Evolutionary conservation across 305 asterid genomes (phyloP).

Genomic region (Solanum hybrid): DNA sequence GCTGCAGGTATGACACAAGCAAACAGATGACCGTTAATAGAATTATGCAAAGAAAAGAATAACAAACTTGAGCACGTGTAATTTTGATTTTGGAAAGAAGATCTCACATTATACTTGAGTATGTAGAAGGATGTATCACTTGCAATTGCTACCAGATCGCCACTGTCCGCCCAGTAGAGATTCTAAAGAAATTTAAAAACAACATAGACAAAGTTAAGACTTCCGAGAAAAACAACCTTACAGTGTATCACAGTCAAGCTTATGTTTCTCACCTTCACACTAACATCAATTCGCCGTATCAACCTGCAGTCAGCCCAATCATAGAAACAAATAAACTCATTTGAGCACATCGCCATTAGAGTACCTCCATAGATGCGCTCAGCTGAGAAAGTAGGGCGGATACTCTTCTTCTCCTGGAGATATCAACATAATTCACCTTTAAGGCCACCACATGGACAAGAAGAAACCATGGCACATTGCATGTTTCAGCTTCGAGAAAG

Average conservation of each 20-base stretch:
- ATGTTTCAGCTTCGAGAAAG: background rate
- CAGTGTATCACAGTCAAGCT: background rate
- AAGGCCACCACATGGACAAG: background rate
- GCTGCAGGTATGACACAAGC: constrained; percentile 39
- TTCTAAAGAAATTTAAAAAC: constrained; percentile 39
- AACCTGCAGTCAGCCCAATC: constrained; percentile 97
- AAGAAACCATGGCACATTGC: background rate
- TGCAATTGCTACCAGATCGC: constrained; percentile 84
- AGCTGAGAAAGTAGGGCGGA: constrained; percentile 96
- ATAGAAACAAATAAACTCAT: constrained; percentile 88
- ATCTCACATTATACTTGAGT: constrained; percentile 35
- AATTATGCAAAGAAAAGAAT: background rate
- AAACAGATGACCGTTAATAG: background rate
- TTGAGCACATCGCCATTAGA: constrained; percentile 86
- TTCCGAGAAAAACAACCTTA: constrained; percentile 4
- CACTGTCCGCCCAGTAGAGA: constrained; percentile 99
- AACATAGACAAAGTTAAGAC: background rate
- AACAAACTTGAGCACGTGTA: background rate
- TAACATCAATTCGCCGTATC: constrained; percentile 88
- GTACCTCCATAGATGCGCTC: constrained; percentile 89
- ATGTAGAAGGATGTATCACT: constrained; percentile 54
- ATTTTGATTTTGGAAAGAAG: background rate
- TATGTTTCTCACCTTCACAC: constrained; percentile 60
- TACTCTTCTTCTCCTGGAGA: constrained; percentile 93
- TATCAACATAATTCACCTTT: background rate